phyloP scores from a whole-genome alignment of 1,139 yeast genomes.

The Suhomyces wounanorum region DNA sequence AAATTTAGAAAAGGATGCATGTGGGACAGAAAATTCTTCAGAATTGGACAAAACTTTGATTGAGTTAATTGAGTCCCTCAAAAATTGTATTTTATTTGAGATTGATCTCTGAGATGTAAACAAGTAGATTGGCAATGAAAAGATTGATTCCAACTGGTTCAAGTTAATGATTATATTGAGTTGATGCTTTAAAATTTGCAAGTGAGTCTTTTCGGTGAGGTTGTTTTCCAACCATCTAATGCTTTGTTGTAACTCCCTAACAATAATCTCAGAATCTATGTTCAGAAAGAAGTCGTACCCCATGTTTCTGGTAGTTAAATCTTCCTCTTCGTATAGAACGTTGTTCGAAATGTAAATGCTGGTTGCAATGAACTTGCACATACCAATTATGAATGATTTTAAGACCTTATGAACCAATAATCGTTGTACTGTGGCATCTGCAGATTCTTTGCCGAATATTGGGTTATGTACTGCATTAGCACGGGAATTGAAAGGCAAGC shows the following conservation, averaged over 20 bases:
- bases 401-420: constrained; percentile 50
- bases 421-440: constrained; percentile 16
- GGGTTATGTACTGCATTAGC: constrained; percentile 4
- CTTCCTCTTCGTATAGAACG: constrained; percentile 77
- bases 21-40: constrained; percentile 21
- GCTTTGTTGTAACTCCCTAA: constrained; percentile 20
- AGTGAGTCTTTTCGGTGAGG: neutral
- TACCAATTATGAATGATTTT: constrained; percentile 48
- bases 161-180: constrained; percentile 30
- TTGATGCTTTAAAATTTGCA: constrained; percentile 23
- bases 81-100: constrained; percentile 11
- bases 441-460: neutral
- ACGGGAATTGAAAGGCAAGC: constrained; percentile 8
- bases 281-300: constrained; percentile 41
- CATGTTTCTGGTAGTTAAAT: constrained; percentile 65
- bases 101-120: constrained; percentile 14
- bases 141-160: constrained; percentile 31
- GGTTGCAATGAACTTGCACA: constrained; percentile 54
- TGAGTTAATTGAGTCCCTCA: constrained; percentile 20
- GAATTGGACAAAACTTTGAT: constrained; percentile 16
- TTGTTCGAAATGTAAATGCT: constrained; percentile 53
- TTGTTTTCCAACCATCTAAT: constrained; percentile 15
- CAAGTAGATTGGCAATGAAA: constrained; percentile 24
- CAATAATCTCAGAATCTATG: constrained; percentile 26
- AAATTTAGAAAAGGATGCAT: constrained; percentile 44